Evolutionary conservation across 345 rosid species (phyloP), one percentile per base, ranked within the genome.

Genomic region (Schrenkiella parvula): DNA sequence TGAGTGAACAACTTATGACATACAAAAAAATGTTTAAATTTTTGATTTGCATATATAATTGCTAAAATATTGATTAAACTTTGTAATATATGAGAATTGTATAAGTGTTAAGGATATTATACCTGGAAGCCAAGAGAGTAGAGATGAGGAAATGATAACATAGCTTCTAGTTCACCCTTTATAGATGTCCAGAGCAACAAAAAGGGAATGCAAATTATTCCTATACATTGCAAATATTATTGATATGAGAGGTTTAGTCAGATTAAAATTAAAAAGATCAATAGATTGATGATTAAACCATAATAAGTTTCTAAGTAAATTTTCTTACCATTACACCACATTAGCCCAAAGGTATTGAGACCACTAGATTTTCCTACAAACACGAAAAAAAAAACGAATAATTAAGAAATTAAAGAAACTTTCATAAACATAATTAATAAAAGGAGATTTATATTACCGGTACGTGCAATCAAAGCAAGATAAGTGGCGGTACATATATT

Each of bases 401-500:
- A 15, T 5, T 46, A n/a, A 46, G 10, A 12, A 32, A 69, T 42
- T 8, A 8, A 14, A 43, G 0, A 19, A 19, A 68, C 34, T 15
- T 42, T 42, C 13, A 14, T 42, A 31, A 55, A 10, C n/a, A 53
- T 7, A 29, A 31, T 58, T 7, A 29, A 31, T 58, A 22, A 46
- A 42, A 10, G 2, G 26, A 13, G 9, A 34, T 18, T 13, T 2
- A 57, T 23, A 44, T 32, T 70, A 70, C 74, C 92, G 46, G 83
- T 70, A 57, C 82, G 87, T 68, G 82, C 82, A 57, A 87, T 89
- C 58, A 86, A 83, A 35, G 90, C 87, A 62, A 87, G 90, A 82
- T 89, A 89, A 56, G 84, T 61, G 19, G 92, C 92, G 9, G 96
- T 82, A 34, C 89, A 80, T 70, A 87, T 71, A 83, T 89, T 89